phyloP scores from a whole-genome alignment of 2,329 filamentous ascomycete species.

The Fusarium coffeatum region DNA sequence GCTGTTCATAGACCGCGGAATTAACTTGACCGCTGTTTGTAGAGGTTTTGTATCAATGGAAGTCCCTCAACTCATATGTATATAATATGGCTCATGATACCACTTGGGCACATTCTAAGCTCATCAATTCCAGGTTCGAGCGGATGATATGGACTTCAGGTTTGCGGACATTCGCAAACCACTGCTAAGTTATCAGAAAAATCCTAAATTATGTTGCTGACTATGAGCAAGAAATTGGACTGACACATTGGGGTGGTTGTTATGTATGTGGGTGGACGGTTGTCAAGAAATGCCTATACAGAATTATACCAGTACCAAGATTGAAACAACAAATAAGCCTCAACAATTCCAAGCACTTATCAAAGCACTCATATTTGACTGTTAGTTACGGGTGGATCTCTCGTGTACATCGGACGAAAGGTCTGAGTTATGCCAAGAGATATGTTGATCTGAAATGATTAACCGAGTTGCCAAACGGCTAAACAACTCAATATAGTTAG shows the following conservation, averaged over 20 bases:
- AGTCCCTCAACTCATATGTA: not conserved
- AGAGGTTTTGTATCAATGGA: too few species aligned
- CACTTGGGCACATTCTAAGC: not conserved
- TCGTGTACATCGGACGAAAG: not conserved
- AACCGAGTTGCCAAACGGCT: not conserved
- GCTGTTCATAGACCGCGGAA: not conserved
- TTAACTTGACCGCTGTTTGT: not conserved
- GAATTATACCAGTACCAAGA: not conserved
- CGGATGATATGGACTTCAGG: not conserved
- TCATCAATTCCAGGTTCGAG: not conserved
- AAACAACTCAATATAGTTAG: not conserved
- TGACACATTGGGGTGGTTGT: too few species aligned
- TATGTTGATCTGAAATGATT: not conserved
- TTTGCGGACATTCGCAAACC: rapidly evolving
- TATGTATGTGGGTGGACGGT: not conserved
- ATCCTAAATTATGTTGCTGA: rapidly evolving
- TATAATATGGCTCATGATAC: not conserved
- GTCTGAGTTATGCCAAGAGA: not conserved
- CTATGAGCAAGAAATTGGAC: too few species aligned
- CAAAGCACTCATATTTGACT: not conserved
- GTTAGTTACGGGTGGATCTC: not conserved
- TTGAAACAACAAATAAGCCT: not conserved
- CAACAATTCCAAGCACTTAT: rapidly evolving
- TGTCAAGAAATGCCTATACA: not conserved
- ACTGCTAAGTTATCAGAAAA: too few species aligned